phyloP scores from a whole-genome alignment of 331 rosid species.

The Quercus lobata region DNA sequence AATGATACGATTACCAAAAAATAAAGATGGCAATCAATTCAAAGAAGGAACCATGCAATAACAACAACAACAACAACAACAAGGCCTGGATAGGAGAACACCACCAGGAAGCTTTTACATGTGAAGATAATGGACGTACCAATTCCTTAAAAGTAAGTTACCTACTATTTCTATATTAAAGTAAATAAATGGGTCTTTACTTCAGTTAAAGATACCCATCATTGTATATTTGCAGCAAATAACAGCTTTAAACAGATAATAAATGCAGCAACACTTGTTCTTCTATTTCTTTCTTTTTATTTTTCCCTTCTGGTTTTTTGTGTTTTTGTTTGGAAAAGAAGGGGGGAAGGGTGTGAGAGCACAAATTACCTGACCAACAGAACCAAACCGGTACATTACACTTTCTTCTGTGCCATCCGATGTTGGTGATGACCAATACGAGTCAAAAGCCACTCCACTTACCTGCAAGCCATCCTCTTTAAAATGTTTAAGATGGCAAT shows the following conservation, averaged over 20 bases:
- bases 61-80: background rate
- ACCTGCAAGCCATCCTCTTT: conserved; percentile 46
- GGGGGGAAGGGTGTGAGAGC: background rate
- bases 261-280: background rate
- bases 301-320: no score
- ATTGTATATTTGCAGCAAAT: background rate
- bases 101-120: no score
- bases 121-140: background rate
- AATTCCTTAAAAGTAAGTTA: background rate
- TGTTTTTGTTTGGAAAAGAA: background rate
- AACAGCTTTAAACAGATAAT: no score
- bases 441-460: conserved; percentile 84
- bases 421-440: conserved; percentile 56
- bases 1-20: background rate
- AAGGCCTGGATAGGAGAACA: background rate
- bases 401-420: conserved; percentile 42
- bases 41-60: background rate
- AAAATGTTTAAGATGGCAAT: conserved; percentile 1
- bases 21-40: background rate
- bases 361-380: conserved; percentile 52
- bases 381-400: conserved; percentile 54
- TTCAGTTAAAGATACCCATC: background rate
- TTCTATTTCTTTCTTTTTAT: no score
- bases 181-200: no score
- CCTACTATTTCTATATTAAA: background rate